Conservation (phyloP, 2,329 filamentous ascomycete genomes). For the Ascomycota sp. region DNA sequence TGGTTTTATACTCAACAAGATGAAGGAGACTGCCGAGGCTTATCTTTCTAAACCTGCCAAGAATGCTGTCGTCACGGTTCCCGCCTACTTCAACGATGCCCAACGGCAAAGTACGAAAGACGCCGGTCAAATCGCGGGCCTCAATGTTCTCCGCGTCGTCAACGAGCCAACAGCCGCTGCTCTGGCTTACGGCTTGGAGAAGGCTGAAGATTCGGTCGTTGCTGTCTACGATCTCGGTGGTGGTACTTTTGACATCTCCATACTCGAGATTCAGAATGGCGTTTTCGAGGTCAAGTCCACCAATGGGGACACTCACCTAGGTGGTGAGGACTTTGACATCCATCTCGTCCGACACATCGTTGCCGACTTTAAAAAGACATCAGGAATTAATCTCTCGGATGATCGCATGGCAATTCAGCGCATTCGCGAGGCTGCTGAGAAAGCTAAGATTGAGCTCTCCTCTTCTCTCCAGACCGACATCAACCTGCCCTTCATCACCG, state of each 20-base stretch:
- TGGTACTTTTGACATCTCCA: slow-evolving; percentile 98
- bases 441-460: slow-evolving; percentile 97
- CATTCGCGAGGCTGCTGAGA: slow-evolving; percentile 96
- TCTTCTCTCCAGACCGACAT: slow-evolving; percentile 92
- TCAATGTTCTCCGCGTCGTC: slow-evolving; percentile 92
- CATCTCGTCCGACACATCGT: slow-evolving; percentile 84
- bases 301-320: slow-evolving; percentile 95
- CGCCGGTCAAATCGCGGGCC: slow-evolving; percentile 83
- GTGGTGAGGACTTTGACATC: slow-evolving; percentile 97
- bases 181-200: slow-evolving; percentile 89
- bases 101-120: slow-evolving; percentile 98
- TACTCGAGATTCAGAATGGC: slow-evolving; percentile 91
- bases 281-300: slow-evolving; percentile 99
- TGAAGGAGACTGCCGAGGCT: slow-evolving; percentile 95
- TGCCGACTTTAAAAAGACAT: slow-evolving; percentile 90
- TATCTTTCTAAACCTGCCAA: slow-evolving; percentile 81
- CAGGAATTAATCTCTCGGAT: slow-evolving; percentile 67
- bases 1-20: slow-evolving; percentile 91
- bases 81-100: slow-evolving; percentile 96
- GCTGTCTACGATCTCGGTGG: slow-evolving; percentile 96
- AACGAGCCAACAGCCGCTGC: slow-evolving; percentile 96
- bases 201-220: slow-evolving; percentile 74
- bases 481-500: slow-evolving; percentile 97
- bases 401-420: slow-evolving; percentile 98
- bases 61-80: slow-evolving; percentile 93